Evolutionary conservation across 83 land plant species (phyloP).

Genomic region (Picea abies): DNA sequence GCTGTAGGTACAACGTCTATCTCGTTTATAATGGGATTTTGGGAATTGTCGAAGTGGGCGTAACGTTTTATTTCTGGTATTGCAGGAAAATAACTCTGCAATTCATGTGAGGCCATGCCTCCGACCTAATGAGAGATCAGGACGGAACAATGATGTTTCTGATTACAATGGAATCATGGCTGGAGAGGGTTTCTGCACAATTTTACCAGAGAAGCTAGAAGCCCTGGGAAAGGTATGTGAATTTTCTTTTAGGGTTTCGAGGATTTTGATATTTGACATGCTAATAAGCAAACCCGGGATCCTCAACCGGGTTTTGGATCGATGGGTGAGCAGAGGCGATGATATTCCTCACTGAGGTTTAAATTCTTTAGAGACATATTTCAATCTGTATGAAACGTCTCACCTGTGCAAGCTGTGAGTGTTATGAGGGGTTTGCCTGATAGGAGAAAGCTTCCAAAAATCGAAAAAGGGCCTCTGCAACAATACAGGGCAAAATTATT

Average conservation of each 20-base stretch:
- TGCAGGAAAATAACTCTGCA: not conserved
- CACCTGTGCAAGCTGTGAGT: not conserved
- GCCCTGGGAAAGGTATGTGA: not conserved
- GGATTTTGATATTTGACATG: too few relatives aligned
- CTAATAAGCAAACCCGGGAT: too few relatives aligned
- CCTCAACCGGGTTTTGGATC: not conserved
- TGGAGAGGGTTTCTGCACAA: not conserved
- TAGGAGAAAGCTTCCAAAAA: too few relatives aligned
- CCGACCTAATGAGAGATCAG: not conserved
- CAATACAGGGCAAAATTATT: too few relatives aligned
- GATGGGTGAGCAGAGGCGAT: not conserved
- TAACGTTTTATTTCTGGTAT: not conserved
- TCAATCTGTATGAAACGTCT: not conserved
- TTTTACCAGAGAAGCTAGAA: not conserved
- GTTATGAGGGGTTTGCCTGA: too few relatives aligned
- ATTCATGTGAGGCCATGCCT: not conserved
- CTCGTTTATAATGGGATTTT: not conserved
- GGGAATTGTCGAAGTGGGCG: not conserved
- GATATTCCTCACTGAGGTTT: not conserved
- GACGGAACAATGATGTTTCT: not conserved
- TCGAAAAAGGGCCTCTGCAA: too few relatives aligned
- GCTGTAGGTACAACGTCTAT: constrained; percentile 44
- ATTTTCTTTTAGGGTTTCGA: not conserved
- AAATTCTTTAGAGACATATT: not conserved
- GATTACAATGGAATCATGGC: not conserved